Conservation (phyloP, 805 yeast species). For the Clavispora fructus region DNA sequence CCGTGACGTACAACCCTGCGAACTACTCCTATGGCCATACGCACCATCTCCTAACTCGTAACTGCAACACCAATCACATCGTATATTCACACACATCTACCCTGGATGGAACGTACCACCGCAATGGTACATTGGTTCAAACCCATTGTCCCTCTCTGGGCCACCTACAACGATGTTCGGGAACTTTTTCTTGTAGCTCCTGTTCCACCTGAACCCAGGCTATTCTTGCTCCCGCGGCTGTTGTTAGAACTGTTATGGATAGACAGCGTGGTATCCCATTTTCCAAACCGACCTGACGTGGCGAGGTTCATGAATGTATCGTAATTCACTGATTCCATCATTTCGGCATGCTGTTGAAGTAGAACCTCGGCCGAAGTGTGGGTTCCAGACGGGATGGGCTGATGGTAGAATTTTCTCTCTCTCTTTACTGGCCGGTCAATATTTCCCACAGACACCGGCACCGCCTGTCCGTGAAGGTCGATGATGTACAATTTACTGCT, state of each 20-base stretch:
- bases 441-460: neutral
- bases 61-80: no score
- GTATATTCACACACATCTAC: no score
- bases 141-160: neutral
- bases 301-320: slow-evolving; percentile 10
- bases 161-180: neutral
- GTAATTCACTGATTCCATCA: slow-evolving; percentile 20
- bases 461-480: neutral
- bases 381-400: neutral
- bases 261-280: slow-evolving; percentile 8
- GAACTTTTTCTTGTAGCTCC: neutral
- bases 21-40: no score
- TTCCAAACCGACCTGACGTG: slow-evolving; percentile 11
- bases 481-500: neutral
- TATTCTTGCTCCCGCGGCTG: slow-evolving; percentile 1
- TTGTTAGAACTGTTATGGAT: slow-evolving; percentile 2
- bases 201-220: neutral
- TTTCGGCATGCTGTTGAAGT: slow-evolving; percentile 13
- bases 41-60: no score
- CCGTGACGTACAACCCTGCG: no score
- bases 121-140: no score
- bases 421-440: neutral
- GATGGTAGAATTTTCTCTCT: neutral
- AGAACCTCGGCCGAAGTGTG: neutral
- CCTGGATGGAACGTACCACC: no score